Percentiles rank a stretch among this genome's conserved stretches.
phyloP scores from a whole-genome alignment of 2,329 filamentous ascomycete species.

The Talaromyces islandicus region DNA sequence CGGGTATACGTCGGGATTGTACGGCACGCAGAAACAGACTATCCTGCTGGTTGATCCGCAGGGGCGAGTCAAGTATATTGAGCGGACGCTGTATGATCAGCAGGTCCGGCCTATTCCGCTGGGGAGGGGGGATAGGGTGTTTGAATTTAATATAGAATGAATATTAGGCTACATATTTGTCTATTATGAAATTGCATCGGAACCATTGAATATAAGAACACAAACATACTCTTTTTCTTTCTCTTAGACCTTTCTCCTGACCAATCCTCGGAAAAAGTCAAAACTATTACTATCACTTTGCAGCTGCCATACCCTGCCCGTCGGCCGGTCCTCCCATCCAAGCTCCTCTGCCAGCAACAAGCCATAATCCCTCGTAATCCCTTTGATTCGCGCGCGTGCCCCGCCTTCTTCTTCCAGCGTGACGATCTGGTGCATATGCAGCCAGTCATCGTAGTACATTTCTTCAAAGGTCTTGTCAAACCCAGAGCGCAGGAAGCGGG shows the following conservation, averaged over 20 bases:
- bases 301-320: slow-evolving; percentile 72
- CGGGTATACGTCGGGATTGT: slow-evolving; percentile 44
- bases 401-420: slow-evolving; percentile 78
- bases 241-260: slow-evolving; percentile 66
- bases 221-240: background rate
- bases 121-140: slow-evolving; percentile 42
- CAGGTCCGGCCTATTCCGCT: slow-evolving; percentile 42
- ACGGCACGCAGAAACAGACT: slow-evolving; percentile 62
- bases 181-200: too few species aligned
- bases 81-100: slow-evolving; percentile 55
- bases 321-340: slow-evolving; percentile 63
- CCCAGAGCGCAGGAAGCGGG: slow-evolving; percentile 65
- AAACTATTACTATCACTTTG: slow-evolving; percentile 98
- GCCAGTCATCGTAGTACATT: slow-evolving; percentile 75
- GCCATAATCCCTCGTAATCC: slow-evolving; percentile 89
- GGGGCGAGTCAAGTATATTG: slow-evolving; percentile 56
- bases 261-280: slow-evolving; percentile 86
- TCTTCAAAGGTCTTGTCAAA: slow-evolving; percentile 69
- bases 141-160: slow-evolving; percentile 27
- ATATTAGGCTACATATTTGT: background rate
- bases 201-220: too few species aligned
- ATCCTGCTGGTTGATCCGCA: slow-evolving; percentile 51
- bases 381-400: slow-evolving; percentile 67
- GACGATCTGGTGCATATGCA: slow-evolving; percentile 70
- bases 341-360: slow-evolving; percentile 80